Conservation (phyloP, 2,329 filamentous ascomycete genomes). For the Fusarium guadeloupense region DNA sequence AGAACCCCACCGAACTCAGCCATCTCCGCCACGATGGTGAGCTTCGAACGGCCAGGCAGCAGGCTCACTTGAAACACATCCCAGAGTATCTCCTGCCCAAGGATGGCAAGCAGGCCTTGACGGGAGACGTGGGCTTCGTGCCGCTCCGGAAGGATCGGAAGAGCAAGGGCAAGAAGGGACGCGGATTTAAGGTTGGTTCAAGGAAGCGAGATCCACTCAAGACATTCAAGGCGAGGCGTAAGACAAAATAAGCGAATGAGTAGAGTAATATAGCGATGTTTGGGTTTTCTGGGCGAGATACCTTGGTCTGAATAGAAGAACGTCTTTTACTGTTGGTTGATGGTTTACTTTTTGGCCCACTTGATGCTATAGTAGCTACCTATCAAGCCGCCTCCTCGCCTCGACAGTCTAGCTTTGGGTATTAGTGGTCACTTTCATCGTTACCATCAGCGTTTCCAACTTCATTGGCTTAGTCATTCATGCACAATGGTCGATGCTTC, state of each 20-base stretch:
- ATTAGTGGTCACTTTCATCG: too few relatives aligned
- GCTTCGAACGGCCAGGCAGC: constrained; percentile 81
- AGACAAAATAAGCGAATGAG: constrained; percentile 47
- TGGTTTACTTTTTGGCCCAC: background rate
- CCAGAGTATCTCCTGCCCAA: constrained; percentile 91
- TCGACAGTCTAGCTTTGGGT: too few relatives aligned
- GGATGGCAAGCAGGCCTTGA: constrained; percentile 75
- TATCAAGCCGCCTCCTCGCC: too few relatives aligned
- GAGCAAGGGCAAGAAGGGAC: constrained; percentile 58
- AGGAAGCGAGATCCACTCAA: constrained; percentile 86
- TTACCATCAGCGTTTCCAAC: too few relatives aligned
- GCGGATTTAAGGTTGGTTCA: constrained; percentile 59
- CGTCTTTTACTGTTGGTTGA: background rate
- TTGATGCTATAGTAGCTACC: background rate
- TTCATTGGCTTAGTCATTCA: constrained; percentile 29
- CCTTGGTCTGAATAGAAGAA: constrained; percentile 28
- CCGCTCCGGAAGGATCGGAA: constrained; percentile 69
- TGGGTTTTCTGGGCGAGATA: constrained; percentile 25
- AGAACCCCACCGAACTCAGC: constrained; percentile 88
- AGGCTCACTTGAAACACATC: constrained; percentile 91
- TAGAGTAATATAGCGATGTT: constrained; percentile 26
- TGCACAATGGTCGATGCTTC: constrained; percentile 16
- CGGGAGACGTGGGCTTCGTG: constrained; percentile 79
- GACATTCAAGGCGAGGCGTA: constrained; percentile 77
- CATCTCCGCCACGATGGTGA: constrained; percentile 93